Conservation (phyloP, 495 filamentous ascomycete genomes). For the Chaetomium cochliodes region DNA sequence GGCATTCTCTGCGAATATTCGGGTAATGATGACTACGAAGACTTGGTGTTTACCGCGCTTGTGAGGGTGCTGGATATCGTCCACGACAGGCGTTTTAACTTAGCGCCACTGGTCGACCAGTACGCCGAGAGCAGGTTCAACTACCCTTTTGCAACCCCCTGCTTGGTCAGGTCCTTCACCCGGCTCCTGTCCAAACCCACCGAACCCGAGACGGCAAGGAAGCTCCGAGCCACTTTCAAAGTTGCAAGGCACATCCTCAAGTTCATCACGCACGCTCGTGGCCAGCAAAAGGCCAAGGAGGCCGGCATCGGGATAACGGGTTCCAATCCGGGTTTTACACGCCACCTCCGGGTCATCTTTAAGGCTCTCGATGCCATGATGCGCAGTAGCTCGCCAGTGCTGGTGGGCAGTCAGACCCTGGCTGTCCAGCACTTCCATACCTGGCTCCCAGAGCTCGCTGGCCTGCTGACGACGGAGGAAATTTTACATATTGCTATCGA, state of each 20-base stretch:
- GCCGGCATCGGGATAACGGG: conserved; percentile 84
- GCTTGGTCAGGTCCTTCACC: conserved; percentile 81
- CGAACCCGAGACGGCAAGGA: conserved; percentile 75
- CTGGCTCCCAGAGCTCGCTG: conserved; percentile 86
- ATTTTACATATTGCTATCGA: conserved; percentile 87
- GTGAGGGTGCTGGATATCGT: conserved; percentile 90
- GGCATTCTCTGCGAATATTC: conserved; percentile 84
- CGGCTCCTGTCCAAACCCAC: conserved; percentile 74
- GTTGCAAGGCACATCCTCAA: conserved; percentile 89
- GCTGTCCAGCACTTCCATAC: conserved; percentile 96
- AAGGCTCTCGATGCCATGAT: conserved; percentile 85
- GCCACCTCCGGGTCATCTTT: conserved; percentile 83
- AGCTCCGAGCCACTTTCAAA: conserved; percentile 89
- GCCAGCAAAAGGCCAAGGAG: conserved; percentile 85
- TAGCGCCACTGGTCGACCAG: conserved; percentile 83
- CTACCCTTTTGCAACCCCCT: conserved; percentile 91
- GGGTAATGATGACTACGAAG: conserved; percentile 86
- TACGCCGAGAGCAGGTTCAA: conserved; percentile 90
- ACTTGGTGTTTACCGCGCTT: conserved; percentile 85
- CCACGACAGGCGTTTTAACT: conserved; percentile 88
- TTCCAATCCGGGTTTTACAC: conserved; percentile 70
- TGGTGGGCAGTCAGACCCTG: conserved; percentile 91
- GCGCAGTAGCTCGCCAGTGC: conserved; percentile 75
- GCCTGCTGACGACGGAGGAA: conserved; percentile 74
- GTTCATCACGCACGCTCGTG: conserved; percentile 88